A percentile compares a stretch with the other conserved stretches of the same genome.
These are phyloP conservation scores for Cordyceps farinosa DNA, from an alignment of 2,329 filamentous ascomycete species.

Conservation along the genomic window DNA sequence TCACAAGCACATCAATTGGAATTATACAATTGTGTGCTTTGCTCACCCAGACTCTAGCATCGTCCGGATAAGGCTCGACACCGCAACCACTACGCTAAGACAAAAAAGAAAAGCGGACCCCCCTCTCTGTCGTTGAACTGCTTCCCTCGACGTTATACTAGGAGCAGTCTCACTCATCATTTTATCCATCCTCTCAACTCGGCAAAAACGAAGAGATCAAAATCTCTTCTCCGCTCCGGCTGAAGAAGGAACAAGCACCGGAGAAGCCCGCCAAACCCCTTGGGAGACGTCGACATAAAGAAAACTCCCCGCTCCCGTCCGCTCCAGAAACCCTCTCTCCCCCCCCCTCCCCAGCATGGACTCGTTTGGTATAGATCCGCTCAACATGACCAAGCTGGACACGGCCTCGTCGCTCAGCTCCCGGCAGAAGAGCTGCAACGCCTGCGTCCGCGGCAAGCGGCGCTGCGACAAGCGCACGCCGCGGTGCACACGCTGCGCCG, in stretches of 20 bases:
- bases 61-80: too few species aligned
- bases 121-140: too few species aligned
- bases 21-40: background rate
- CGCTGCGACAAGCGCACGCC: slow-evolving; percentile 45
- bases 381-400: slow-evolving; percentile 27
- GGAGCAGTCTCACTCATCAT: too few species aligned
- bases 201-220: too few species aligned
- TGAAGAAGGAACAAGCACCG: too few species aligned
- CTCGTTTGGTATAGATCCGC: slow-evolving; percentile 21
- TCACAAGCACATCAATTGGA: background rate
- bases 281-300: background rate
- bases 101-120: too few species aligned
- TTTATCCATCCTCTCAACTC: too few species aligned
- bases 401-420: slow-evolving; percentile 34
- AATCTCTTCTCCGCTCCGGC: too few species aligned
- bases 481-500: slow-evolving; percentile 40
- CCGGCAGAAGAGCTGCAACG: slow-evolving; percentile 49
- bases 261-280: too few species aligned
- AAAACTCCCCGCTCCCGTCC: background rate
- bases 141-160: too few species aligned
- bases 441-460: slow-evolving; percentile 46
- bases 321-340: background rate
- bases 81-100: too few species aligned
- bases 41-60: background rate
- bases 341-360: slow-evolving; percentile 6